Conservation (phyloP, 2,329 filamentous ascomycete species). For the Akanthomyces muscarius region DNA sequence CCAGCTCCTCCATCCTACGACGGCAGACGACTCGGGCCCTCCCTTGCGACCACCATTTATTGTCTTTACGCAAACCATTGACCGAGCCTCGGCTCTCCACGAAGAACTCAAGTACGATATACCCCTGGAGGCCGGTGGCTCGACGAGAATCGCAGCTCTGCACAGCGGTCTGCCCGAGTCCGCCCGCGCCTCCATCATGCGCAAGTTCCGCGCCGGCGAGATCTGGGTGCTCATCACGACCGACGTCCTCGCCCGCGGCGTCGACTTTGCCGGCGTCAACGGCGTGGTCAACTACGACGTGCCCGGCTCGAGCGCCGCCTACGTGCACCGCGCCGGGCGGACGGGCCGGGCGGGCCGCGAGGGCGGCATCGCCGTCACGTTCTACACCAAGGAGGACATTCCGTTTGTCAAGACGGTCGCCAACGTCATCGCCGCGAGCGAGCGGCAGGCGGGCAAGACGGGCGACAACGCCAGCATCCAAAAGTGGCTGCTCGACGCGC, state of each 20-base stretch:
- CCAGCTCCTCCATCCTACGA: constrained; percentile 77
- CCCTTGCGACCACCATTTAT: constrained; percentile 81
- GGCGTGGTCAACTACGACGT: constrained; percentile 98
- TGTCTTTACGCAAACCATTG: constrained; percentile 94
- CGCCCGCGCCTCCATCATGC: constrained; percentile 76
- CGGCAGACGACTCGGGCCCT: constrained; percentile 51
- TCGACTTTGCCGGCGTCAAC: constrained; percentile 93
- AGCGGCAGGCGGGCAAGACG: constrained; percentile 61
- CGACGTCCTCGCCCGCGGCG: constrained; percentile 83
- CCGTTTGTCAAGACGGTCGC: constrained; percentile 85
- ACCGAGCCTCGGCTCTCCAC: constrained; percentile 80
- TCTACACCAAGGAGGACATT: constrained; percentile 94
- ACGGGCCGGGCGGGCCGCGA: constrained; percentile 84
- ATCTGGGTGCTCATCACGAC: constrained; percentile 97
- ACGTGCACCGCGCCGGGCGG: constrained; percentile 89
- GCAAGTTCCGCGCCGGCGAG: constrained; percentile 83
- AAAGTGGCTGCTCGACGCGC: constrained; percentile 81
- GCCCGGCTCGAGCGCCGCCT: constrained; percentile 81
- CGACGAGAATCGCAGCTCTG: constrained; percentile 79
- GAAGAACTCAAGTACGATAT: constrained; percentile 94
- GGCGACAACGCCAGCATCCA: constrained; percentile 60
- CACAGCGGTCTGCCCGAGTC: constrained; percentile 80
- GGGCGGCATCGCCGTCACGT: constrained; percentile 85
- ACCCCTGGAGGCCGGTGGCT: constrained; percentile 78
- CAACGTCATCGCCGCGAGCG: constrained; percentile 82